A percentile compares a stretch with the other conserved stretches of the same genome.
These are phyloP conservation scores for Spiraea crenata DNA, from an alignment of 331 rosid species.

Conservation along the genomic window DNA sequence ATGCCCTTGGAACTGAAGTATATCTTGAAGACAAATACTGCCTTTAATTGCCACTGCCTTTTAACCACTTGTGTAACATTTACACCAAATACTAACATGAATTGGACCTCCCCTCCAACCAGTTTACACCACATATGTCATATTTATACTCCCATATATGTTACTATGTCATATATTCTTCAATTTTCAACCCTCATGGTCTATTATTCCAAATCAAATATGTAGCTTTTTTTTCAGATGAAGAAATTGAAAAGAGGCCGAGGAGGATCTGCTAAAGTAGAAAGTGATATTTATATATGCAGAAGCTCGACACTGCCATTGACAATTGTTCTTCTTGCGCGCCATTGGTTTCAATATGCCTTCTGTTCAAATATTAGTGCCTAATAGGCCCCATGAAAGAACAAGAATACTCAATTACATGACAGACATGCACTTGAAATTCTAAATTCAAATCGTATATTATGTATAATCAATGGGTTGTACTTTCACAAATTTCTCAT, in stretches of 20 bases:
- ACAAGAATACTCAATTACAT: no score
- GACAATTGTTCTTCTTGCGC: not conserved
- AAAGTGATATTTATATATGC: not conserved
- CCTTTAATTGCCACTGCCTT: not conserved
- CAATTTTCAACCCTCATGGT: not conserved
- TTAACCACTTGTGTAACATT: conserved; percentile 1
- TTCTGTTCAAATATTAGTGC: not conserved
- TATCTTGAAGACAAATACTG: not conserved
- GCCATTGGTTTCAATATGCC: not conserved
- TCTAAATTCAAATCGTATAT: no score
- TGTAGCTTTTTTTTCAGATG: not conserved
- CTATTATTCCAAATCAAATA: not conserved
- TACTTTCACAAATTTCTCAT: no score
- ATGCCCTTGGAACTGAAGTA: not conserved
- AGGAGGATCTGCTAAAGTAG: not conserved
- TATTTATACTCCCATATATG: not conserved
- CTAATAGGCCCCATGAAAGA: no score
- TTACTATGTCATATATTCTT: not conserved
- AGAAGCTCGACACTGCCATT: not conserved
- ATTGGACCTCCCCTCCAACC: not conserved
- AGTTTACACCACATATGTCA: not conserved
- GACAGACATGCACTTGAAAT: no score
- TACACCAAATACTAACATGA: not conserved
- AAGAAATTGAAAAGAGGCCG: not conserved
- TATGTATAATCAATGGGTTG: no score